A percentile compares a stretch with the other conserved stretches of the same genome.
Evolutionary conservation across 768 basidiomycete genomes (phyloP).

Genomic region (Tephrocybe sp.): DNA sequence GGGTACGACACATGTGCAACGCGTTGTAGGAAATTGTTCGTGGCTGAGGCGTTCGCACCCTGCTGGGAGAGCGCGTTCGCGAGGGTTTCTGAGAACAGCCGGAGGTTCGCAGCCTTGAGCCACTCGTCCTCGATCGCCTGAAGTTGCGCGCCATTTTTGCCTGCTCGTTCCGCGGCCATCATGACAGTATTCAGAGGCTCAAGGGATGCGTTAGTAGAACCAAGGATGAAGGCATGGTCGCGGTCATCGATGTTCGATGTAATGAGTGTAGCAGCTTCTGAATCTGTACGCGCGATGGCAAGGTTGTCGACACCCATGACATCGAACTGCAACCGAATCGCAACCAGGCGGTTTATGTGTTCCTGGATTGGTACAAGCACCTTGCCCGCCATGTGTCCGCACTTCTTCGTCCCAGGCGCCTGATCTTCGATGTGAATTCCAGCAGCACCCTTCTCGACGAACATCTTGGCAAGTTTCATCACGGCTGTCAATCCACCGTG

Average conservation of each 20-base stretch:
- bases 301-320: slow-evolving; percentile 98
- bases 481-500: slow-evolving; percentile 97
- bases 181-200: slow-evolving; percentile 76
- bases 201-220: slow-evolving; percentile 74
- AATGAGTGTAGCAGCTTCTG: slow-evolving; percentile 96
- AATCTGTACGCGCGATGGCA: slow-evolving; percentile 91
- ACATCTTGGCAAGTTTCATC: slow-evolving; percentile 98
- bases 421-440: slow-evolving; percentile 99
- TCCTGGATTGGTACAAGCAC: slow-evolving; percentile 96
- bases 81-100: slow-evolving; percentile 73
- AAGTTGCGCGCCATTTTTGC: slow-evolving; percentile 75
- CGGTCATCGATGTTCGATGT: slow-evolving; percentile 95
- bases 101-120: slow-evolving; percentile 73
- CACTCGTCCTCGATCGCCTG: slow-evolving; percentile 90
- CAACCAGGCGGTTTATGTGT: slow-evolving; percentile 97
- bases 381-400: slow-evolving; percentile 92
- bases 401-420: slow-evolving; percentile 96
- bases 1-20: slow-evolving; percentile 67
- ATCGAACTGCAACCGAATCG: slow-evolving; percentile 96
- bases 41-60: slow-evolving; percentile 41
- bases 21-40: slow-evolving; percentile 62
- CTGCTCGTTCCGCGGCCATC: slow-evolving; percentile 78
- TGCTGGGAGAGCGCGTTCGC: slow-evolving; percentile 64
- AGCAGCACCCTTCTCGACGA: slow-evolving; percentile 97
- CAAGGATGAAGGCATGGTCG: slow-evolving; percentile 98